Conservation (phyloP, 1,284 basidiomycete genomes). For the Trichosporon faecale region DNA sequence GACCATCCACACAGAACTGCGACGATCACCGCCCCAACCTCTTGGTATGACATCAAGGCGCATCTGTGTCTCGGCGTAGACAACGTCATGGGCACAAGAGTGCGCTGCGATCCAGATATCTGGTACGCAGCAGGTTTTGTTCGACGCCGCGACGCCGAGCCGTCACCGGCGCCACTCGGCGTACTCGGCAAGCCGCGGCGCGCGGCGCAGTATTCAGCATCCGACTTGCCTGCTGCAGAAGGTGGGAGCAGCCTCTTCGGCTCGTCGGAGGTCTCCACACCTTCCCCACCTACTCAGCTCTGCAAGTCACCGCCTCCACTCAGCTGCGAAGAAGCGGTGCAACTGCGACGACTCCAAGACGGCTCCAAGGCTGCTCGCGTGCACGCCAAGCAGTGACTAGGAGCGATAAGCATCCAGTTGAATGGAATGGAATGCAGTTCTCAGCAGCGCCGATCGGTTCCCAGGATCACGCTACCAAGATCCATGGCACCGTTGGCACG, state of each 20-base stretch:
- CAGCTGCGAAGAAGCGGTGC: too few species aligned
- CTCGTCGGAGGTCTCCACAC: too few species aligned
- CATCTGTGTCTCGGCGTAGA: not conserved
- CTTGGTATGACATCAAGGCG: not conserved
- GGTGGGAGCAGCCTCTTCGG: too few species aligned
- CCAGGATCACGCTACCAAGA: not conserved
- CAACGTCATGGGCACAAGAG: not conserved
- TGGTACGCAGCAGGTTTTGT: too few species aligned
- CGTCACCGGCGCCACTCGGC: not conserved
- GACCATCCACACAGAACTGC: not conserved
- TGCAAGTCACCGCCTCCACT: not conserved
- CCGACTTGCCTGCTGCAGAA: too few species aligned
- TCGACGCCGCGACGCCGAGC: too few species aligned
- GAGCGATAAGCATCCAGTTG: not conserved
- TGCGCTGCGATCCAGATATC: too few species aligned
- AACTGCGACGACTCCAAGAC: too few species aligned
- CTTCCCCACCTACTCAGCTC: too few species aligned
- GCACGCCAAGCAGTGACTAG: not conserved
- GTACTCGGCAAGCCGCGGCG: not conserved
- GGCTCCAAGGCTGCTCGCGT: not conserved
- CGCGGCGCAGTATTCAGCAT: not conserved
- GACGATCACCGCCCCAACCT: not conserved
- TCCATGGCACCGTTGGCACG: constrained; percentile 13
- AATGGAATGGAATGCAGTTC: not conserved
- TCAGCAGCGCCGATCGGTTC: not conserved